A percentile compares a stretch with the other conserved stretches of the same genome.
Conservation (phyloP, 1,139 yeast species). For the Maudiozyma humilis region DNA sequence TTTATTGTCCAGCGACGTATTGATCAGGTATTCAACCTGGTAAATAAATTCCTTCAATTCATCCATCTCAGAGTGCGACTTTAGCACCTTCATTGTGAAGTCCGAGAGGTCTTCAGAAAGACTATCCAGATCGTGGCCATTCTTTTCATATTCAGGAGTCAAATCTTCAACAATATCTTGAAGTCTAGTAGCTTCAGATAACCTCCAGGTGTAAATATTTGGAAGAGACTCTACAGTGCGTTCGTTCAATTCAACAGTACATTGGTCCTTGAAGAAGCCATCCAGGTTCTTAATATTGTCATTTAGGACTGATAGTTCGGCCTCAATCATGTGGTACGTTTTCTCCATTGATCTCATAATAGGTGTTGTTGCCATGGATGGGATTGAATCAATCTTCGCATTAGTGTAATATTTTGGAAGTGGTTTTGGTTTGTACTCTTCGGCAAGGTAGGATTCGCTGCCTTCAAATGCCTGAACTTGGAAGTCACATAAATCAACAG, state of each 20-base stretch:
- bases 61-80: constrained; percentile 1
- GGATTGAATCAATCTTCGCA: constrained; percentile 15
- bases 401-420: constrained; percentile 17
- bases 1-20: constrained; percentile 8
- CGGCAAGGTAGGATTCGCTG: constrained; percentile 34
- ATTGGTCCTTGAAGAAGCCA: constrained; percentile 34
- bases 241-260: constrained; percentile 17
- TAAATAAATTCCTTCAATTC: constrained; percentile 11
- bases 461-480: constrained; percentile 32
- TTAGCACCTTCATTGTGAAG: constrained; percentile 3
- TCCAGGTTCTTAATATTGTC: constrained; percentile 31
- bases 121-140: constrained; percentile 17
- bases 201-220: constrained; percentile 35
- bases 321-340: constrained; percentile 34
- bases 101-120: constrained; percentile 10
- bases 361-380: constrained; percentile 19
- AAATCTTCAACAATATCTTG: constrained; percentile 16
- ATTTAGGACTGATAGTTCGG: constrained; percentile 35
- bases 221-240: constrained; percentile 18
- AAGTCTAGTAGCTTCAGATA: constrained; percentile 32
- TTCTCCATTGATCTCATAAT: constrained; percentile 33
- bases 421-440: constrained; percentile 18
- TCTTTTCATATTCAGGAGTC: background rate
- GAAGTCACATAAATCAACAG: constrained; percentile 14
- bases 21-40: constrained; percentile 11